Evolutionary conservation across 768 basidiomycete genomes (phyloP).

Genomic region (Amanita exitialis): DNA sequence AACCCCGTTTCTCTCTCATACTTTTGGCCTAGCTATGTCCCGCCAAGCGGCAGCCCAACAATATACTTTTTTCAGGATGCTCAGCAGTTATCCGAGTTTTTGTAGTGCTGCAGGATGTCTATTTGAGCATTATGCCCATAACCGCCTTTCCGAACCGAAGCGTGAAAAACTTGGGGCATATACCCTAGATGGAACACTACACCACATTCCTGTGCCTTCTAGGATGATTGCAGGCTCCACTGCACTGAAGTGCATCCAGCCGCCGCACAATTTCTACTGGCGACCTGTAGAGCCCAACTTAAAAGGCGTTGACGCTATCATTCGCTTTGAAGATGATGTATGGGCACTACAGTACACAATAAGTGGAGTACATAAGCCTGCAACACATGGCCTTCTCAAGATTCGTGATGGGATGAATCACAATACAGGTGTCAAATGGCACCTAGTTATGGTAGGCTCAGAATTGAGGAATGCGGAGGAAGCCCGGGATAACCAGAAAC

Average conservation of each 20-base stretch:
- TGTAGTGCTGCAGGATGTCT: constrained; percentile 3
- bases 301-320: constrained; percentile 6
- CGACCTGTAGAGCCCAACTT: constrained; percentile 8
- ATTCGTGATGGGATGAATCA: constrained; percentile 7
- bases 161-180: constrained; percentile 1
- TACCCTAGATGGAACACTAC: constrained; percentile 2
- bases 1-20: constrained; percentile 4
- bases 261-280: constrained; percentile 4
- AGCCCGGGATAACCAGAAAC: constrained; percentile 3
- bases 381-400: constrained; percentile 4
- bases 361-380: background rate
- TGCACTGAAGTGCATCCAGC: constrained; percentile 5
- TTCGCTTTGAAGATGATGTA: constrained; percentile 3
- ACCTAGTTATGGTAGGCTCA: constrained; percentile 6
- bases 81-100: constrained; percentile 2
- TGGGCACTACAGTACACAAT: constrained; percentile 7
- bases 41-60: too few relatives aligned
- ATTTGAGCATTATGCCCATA: constrained; percentile 8
- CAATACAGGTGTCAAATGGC: constrained; percentile 3
- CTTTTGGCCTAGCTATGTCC: constrained; percentile 5
- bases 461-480: constrained; percentile 3
- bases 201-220: constrained; percentile 5
- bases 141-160: constrained; percentile 5
- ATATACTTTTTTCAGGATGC: constrained; percentile 1
- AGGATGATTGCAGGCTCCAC: background rate